Conservation (phyloP, 331 rosid genomes). For the Stylosanthes scabra region DNA sequence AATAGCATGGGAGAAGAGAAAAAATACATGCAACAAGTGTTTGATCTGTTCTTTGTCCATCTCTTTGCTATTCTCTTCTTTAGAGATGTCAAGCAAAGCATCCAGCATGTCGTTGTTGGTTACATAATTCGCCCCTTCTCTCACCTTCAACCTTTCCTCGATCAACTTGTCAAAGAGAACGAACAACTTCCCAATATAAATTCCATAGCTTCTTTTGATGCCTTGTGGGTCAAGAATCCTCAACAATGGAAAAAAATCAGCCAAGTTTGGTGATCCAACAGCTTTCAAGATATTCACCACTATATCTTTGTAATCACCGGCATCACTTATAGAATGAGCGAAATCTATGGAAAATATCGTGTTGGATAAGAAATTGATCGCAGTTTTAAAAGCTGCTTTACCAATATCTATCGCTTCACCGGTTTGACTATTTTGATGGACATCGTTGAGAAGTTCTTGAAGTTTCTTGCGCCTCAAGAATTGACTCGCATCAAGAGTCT, state of each 20-base stretch:
- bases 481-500: background rate
- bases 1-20: background rate
- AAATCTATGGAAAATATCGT: slow-evolving; percentile 21
- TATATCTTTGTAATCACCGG: slow-evolving; percentile 31
- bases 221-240: slow-evolving; percentile 51
- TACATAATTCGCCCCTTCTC: background rate
- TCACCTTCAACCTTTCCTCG: slow-evolving; percentile 33
- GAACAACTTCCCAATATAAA: slow-evolving; percentile 21
- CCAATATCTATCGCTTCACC: slow-evolving; percentile 19
- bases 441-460: background rate
- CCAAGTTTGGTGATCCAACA: slow-evolving; percentile 41
- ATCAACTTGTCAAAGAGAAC: slow-evolving; percentile 36
- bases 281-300: background rate
- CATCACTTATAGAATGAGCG: slow-evolving; percentile 20
- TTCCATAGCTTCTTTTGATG: background rate
- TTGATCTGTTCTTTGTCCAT: slow-evolving; percentile 24
- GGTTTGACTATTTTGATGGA: background rate
- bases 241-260: slow-evolving; percentile 12
- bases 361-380: slow-evolving; percentile 14
- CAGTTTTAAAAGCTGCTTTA: slow-evolving; percentile 23
- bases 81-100: slow-evolving; percentile 37
- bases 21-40: slow-evolving; percentile 33
- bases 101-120: slow-evolving; percentile 46
- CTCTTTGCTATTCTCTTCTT: slow-evolving; percentile 34
- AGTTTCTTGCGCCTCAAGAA: background rate